Base-by-base conservation (phyloP, 805 yeast genomes). In the Pichia exigua region DNA sequence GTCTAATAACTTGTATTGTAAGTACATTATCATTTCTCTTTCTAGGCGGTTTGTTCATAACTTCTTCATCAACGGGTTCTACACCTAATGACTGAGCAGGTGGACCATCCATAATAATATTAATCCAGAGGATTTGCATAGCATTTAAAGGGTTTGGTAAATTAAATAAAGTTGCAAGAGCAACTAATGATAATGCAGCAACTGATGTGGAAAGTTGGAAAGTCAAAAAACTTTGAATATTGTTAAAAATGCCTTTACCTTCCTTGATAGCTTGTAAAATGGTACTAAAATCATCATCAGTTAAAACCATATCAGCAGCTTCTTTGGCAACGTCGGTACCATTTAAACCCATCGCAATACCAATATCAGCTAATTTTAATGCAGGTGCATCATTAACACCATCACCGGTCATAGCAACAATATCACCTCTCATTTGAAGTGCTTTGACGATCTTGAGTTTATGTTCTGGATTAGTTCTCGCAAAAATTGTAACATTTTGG, bases 371-470 rank as follows among this genome's bases (percentile, higher is more conserved):
- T 59, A 91, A 75, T 65, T 92, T 91, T 60, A 92, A 76, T 6
- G 98, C 97, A n/a, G 98, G 98, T 0, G 98, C 98, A 73, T 91
- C 98, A 67, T 91, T 91, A 15, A 92, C 97, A 70, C 98, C 98
- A 70, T 91, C 98, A 60, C 99, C 99, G n/a, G 98, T 91, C 97
- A 92, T 91, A 24, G 97, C 99, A 48, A 92, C 98, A 56, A 92
- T 83, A 66, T 92, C 96, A 48, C 97, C 97, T 65, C 95, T 79
- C 65, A 80, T 78, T 66, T 91, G 95, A 57, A 91, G 74, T 0
- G 97, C 97, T 62, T 86, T 81, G 35, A 91, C 96, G 67, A 91
- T 91, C 54, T 86, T 77, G 55, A 91, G 84, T 65, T 91, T 91
- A 68, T 91, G 96, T 65, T 90, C 95, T 1, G 97, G 97, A 1